Evolutionary conservation across 2,329 filamentous ascomycete species (phyloP).

Genomic region (Penicillium freii): DNA sequence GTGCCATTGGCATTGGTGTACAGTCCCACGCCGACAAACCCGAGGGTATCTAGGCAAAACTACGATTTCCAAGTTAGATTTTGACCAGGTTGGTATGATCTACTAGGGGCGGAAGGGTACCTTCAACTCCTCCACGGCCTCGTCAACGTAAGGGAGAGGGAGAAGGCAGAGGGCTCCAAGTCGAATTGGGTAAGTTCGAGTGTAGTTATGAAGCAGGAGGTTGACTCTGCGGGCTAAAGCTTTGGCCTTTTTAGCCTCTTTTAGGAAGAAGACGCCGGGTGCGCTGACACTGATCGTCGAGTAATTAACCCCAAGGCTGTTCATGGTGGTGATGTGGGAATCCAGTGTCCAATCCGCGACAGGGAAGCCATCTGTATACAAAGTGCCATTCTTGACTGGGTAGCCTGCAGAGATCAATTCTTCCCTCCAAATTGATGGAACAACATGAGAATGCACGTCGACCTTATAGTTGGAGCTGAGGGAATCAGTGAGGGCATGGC

Average conservation of each 20-base stretch:
- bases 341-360: constrained; percentile 10
- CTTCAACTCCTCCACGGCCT: constrained; percentile 3
- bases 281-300: constrained; percentile 10
- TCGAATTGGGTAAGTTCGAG: constrained; percentile 3
- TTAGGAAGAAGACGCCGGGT: constrained; percentile 7
- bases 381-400: constrained; percentile 7
- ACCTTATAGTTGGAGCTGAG: constrained; percentile 10
- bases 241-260: constrained; percentile 5
- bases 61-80: neutral
- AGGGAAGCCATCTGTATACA: constrained; percentile 11
- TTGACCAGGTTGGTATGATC: neutral
- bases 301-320: constrained; percentile 10
- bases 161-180: constrained; percentile 11
- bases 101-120: neutral
- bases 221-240: constrained; percentile 6
- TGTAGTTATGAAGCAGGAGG: constrained; percentile 5
- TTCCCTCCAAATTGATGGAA: constrained; percentile 6
- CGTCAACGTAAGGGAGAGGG: constrained; percentile 7
- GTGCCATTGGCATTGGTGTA: constrained; percentile 9
- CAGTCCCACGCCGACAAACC: constrained; percentile 6
- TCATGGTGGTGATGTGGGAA: constrained; percentile 5
- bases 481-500: constrained; percentile 1
- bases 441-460: constrained; percentile 18
- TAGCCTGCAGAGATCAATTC: constrained; percentile 5
- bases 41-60: constrained; percentile 4